Percentiles rank a stretch among this genome's conserved stretches.
These are phyloP conservation scores for Calocera cornea DNA, from an alignment of 768 basidiomycete genomes.

Conservation along the genomic window DNA sequence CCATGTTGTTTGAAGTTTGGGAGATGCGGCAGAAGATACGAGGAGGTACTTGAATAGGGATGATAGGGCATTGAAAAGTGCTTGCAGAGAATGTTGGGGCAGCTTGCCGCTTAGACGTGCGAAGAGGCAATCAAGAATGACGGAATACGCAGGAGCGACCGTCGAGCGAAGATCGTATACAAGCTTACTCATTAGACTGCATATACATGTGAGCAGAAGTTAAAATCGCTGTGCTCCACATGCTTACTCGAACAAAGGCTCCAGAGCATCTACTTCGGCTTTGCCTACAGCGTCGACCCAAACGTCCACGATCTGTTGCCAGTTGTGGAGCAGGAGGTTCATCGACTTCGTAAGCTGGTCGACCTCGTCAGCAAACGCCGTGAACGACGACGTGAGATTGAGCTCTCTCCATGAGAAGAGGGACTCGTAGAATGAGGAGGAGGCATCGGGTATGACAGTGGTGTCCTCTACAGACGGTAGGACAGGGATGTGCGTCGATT, in stretches of 20 bases:
- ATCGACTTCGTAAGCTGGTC: slow-evolving; percentile 55
- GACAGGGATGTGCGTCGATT: background rate
- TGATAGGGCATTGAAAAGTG: slow-evolving; percentile 54
- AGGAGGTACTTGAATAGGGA: slow-evolving; percentile 60
- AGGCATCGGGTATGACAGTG: slow-evolving; percentile 41
- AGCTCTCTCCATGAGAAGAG: slow-evolving; percentile 67
- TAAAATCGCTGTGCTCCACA: too few relatives aligned
- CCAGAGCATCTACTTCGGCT: slow-evolving; percentile 59
- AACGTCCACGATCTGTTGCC: slow-evolving; percentile 48
- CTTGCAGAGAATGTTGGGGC: slow-evolving; percentile 44
- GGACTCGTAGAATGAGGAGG: slow-evolving; percentile 64
- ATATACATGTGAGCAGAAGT: too few relatives aligned
- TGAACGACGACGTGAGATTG: slow-evolving; percentile 62
- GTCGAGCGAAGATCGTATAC: slow-evolving; percentile 71
- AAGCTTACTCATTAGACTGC: slow-evolving; percentile 66
- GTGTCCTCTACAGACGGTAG: background rate
- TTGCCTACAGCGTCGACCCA: slow-evolving; percentile 48
- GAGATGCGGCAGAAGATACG: slow-evolving; percentile 30
- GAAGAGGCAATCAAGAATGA: slow-evolving; percentile 44
- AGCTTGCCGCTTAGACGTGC: slow-evolving; percentile 44
- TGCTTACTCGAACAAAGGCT: slow-evolving; percentile 62
- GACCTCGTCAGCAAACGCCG: slow-evolving; percentile 50
- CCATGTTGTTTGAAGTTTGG: slow-evolving; percentile 37
- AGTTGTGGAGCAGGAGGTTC: slow-evolving; percentile 70
- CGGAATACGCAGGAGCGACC: slow-evolving; percentile 45